phyloP scores from a whole-genome alignment of 495 filamentous ascomycete species.

The Penicillium fimorum region DNA sequence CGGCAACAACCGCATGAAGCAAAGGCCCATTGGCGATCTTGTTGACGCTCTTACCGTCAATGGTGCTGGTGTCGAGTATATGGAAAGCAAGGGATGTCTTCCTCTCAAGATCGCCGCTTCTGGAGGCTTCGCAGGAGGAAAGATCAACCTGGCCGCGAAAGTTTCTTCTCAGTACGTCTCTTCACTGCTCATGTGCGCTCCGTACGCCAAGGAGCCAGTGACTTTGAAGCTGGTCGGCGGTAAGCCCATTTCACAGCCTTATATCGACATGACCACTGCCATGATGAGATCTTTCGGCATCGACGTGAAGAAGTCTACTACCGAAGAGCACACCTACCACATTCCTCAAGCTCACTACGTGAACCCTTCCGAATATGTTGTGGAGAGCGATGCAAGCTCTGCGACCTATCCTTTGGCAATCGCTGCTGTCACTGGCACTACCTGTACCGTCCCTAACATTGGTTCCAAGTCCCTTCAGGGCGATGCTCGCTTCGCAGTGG shows the following conservation, averaged over 20 bases:
- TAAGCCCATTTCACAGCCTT: conserved; percentile 93
- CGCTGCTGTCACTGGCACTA: conserved; percentile 91
- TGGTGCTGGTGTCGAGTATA: conserved; percentile 77
- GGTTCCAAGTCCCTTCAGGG: conserved; percentile 89
- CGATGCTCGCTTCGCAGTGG: conserved; percentile 91
- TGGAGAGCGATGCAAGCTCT: conserved; percentile 97
- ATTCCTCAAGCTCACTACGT: conserved; percentile 83
- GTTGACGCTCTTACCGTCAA: conserved; percentile 87
- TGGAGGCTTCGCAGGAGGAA: conserved; percentile 84
- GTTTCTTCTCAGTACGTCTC: conserved; percentile 98
- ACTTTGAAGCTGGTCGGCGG: conserved; percentile 87
- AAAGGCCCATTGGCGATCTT: conserved; percentile 88
- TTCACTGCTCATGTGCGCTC: conserved; percentile 93
- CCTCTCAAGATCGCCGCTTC: conserved; percentile 80
- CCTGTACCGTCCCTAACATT: conserved; percentile 94
- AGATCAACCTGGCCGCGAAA: conserved; percentile 88
- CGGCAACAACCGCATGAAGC: conserved; percentile 95
- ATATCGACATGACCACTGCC: conserved; percentile 97
- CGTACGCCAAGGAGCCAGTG: conserved; percentile 91
- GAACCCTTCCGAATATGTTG: conserved; percentile 82
- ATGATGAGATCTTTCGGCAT: conserved; percentile 98
- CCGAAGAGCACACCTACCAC: conserved; percentile 86
- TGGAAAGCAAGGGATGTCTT: conserved; percentile 74
- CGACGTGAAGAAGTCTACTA: conserved; percentile 66
- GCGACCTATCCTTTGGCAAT: conserved; percentile 96